Percentiles rank a stretch among this genome's conserved stretches.
phyloP scores from a whole-genome alignment of 495 filamentous ascomycete genomes.

The Penicillium arizonense region DNA sequence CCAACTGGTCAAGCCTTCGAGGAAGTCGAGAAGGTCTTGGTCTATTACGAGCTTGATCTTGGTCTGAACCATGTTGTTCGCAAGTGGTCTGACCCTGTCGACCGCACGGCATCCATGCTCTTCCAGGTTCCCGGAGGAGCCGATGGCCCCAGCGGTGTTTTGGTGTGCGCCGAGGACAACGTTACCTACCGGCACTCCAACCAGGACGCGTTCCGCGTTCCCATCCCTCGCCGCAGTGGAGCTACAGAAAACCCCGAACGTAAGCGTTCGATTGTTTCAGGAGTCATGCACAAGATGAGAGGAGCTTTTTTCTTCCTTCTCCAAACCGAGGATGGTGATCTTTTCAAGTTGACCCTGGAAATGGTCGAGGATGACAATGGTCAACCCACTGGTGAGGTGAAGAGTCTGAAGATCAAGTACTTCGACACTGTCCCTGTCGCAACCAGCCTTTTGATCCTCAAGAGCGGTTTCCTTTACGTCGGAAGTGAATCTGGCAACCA shows the following conservation, averaged over 20 bases:
- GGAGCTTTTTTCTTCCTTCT: conserved; percentile 98
- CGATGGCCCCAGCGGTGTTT: conserved; percentile 89
- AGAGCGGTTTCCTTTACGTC: conserved; percentile 93
- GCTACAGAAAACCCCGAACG: conserved; percentile 89
- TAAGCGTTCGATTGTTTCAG: conserved; percentile 80
- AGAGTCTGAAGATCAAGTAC: conserved; percentile 88
- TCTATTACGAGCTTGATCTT: conserved; percentile 96
- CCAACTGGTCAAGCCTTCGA: conserved; percentile 78
- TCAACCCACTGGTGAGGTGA: conserved; percentile 75
- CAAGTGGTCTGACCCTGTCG: conserved; percentile 92
- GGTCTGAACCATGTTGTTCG: conserved; percentile 96
- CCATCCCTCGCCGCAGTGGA: conserved; percentile 82
- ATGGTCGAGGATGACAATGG: conserved; percentile 81
- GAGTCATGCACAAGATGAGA: conserved; percentile 94
- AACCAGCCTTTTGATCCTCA: conserved; percentile 82
- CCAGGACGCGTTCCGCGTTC: conserved; percentile 81
- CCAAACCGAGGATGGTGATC: conserved; percentile 92
- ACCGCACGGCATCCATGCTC: conserved; percentile 82
- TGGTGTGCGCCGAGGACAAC: conserved; percentile 92
- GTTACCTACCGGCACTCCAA: conserved; percentile 95
- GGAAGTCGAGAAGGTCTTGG: conserved; percentile 82
- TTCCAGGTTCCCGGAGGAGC: conserved; percentile 95
- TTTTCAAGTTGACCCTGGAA: conserved; percentile 94
- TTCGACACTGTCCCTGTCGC: conserved; percentile 95
- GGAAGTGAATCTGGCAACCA: conserved; percentile 92